A percentile compares a stretch with the other conserved stretches of the same genome.
Evolutionary conservation across 1,284 basidiomycete genomes (phyloP).

Genomic region (Microbotryum violaceum): DNA sequence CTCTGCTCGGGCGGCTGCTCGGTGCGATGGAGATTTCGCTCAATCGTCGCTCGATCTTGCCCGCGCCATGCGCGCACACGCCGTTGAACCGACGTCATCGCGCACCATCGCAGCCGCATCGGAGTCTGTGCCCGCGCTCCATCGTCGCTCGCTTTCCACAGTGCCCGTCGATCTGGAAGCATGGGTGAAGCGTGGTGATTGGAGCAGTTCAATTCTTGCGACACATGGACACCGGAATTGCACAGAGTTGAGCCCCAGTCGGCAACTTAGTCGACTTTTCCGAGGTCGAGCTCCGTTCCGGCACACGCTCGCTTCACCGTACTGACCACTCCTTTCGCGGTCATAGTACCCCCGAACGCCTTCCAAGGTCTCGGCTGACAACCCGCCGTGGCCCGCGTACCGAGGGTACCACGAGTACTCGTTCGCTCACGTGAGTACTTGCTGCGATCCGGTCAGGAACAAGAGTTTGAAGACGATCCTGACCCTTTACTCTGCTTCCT

Average conservation of each 20-base stretch:
- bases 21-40: too few relatives aligned
- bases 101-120: too few relatives aligned
- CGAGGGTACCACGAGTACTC: conserved; percentile 89
- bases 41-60: too few relatives aligned
- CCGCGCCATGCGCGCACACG: conserved; percentile 15
- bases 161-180: too few relatives aligned
- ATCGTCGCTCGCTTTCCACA: too few relatives aligned
- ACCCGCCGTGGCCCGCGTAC: conserved; percentile 85
- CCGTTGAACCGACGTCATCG: conserved; percentile 44
- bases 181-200: conserved; percentile 58
- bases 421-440: conserved; percentile 19
- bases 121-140: too few relatives aligned
- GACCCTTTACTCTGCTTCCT: not conserved
- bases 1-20: too few relatives aligned
- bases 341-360: conserved; percentile 47
- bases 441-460: not conserved
- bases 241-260: not conserved
- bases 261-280: not conserved
- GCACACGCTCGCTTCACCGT: not conserved
- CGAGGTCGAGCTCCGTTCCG: not conserved
- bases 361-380: conserved; percentile 63
- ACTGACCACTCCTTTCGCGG: not conserved
- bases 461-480: not conserved
- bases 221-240: conserved; percentile 15
- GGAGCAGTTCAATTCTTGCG: conserved; percentile 44